Percentiles rank a stretch among this genome's conserved stretches.
phyloP scores from a whole-genome alignment of 2,329 filamentous ascomycete genomes.

The Pseudodiploospora longispora region DNA sequence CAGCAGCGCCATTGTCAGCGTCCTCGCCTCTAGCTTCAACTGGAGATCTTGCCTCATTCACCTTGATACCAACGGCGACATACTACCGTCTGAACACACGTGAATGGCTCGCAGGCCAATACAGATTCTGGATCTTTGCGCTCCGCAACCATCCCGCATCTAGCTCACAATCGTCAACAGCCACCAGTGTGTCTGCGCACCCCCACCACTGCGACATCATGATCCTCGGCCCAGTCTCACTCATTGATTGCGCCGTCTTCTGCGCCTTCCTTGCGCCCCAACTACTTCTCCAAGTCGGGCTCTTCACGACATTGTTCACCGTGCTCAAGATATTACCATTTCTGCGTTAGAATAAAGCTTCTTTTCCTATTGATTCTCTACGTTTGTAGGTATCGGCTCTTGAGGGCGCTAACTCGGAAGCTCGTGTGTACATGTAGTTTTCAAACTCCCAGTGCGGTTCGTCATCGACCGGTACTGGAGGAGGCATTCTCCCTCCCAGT shows the following conservation, averaged over 20 bases:
- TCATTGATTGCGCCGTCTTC: slow-evolving; percentile 68
- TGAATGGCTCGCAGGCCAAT: no score
- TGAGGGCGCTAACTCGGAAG: background rate
- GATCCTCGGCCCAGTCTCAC: slow-evolving; percentile 67
- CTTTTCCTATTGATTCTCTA: background rate
- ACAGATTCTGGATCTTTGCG: no score
- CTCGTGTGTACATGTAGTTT: slow-evolving; percentile 11
- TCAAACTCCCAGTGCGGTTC: slow-evolving; percentile 21
- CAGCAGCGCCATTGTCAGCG: no score
- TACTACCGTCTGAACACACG: no score
- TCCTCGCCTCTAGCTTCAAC: no score
- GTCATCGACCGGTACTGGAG: slow-evolving; percentile 24
- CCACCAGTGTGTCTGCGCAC: no score
- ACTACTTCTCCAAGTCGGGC: slow-evolving; percentile 58
- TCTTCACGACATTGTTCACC: slow-evolving; percentile 50
- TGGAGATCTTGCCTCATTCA: no score
- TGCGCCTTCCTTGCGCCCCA: slow-evolving; percentile 63
- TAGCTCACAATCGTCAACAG: no score
- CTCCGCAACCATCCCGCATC: no score
- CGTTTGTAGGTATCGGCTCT: background rate
- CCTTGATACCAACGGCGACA: no score
- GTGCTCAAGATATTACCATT: slow-evolving; percentile 59
- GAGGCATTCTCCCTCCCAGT: slow-evolving; percentile 16
- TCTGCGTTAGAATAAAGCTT: slow-evolving; percentile 42
- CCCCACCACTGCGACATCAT: slow-evolving; percentile 33